Base-by-base conservation (phyloP, 805 yeast genomes). In the Candida sakaeoensis region DNA sequence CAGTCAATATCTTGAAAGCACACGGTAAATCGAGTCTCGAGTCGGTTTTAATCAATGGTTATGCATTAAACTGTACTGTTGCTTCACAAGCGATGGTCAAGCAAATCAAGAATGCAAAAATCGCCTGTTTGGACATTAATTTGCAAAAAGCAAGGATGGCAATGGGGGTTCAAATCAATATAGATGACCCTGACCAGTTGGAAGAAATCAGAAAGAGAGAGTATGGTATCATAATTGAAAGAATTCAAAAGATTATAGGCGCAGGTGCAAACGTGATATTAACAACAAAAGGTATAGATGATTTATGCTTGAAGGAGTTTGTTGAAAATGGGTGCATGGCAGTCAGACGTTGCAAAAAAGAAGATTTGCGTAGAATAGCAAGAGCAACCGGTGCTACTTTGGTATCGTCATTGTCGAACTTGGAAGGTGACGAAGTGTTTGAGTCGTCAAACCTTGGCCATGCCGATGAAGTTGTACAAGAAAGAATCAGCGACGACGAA, bases 361-460 rank as follows among this genome's bases (percentile, higher is more conserved):
- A 93, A 65, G 99, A 93, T 64, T 74, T 93, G 54, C 80, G 95
- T 60, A 82, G 99, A 70, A 91, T 93, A 51, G 98, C 99, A 5
- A 78, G 95, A 57, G 98, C 99, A 33, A 89, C 98, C 1, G 99
- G 99, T 44, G 99, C 96, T 28, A 86, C 96, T 3, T 70, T 93
- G 55, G 74, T 95, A 37, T 72, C 85, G 40, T 82, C 85, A 49
- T 78, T 93, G 80, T 83, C 96, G 40, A 93, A 93, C 58, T 75
- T 95, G 63, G 98, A 93, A 63, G 96, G 97, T 50, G 96, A 90
- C 42, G 97, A 89, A 65, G 84, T 87, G 19, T 90, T 86, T 57
- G 97, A 89, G 63, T 48, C 88, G 2, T 74, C 85, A 40, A 85
- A 81, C 61, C 70, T 93, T 52, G 99, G 99, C 46, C 66, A 74